A percentile compares a stretch with the other conserved stretches of the same genome.
Evolutionary conservation across 441 rosid genomes (phyloP).

Genomic region (Kokia cookei): DNA sequence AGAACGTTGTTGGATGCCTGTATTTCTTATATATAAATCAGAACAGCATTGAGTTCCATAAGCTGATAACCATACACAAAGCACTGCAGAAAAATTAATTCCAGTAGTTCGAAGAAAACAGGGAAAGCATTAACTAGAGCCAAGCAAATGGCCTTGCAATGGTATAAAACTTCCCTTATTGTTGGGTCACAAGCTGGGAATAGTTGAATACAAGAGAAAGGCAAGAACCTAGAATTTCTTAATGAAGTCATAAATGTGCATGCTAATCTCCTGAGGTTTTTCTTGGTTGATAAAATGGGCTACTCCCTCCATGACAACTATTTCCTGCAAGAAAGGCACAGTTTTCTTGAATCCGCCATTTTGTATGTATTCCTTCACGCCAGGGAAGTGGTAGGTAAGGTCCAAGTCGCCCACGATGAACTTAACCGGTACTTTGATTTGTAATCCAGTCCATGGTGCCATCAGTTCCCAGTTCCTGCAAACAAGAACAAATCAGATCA

Average conservation of each 20-base stretch:
- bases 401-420: slow-evolving; percentile 79
- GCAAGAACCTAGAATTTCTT: slow-evolving; percentile 41
- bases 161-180: neutral
- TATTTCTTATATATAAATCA: neutral
- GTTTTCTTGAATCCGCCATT: slow-evolving; percentile 51
- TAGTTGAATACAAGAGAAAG: neutral
- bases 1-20: neutral
- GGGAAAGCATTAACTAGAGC: neutral
- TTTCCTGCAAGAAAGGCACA: slow-evolving; percentile 70
- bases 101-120: neutral
- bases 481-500: neutral
- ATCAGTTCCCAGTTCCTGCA: slow-evolving; percentile 63
- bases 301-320: slow-evolving; percentile 76
- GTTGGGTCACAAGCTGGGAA: neutral
- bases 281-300: slow-evolving; percentile 70
- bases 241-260: slow-evolving; percentile 64
- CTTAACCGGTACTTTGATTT: slow-evolving; percentile 70
- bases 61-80: neutral
- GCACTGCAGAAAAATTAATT: neutral
- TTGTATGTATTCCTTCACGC: slow-evolving; percentile 56
- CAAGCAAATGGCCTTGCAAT: neutral
- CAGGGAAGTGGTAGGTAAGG: slow-evolving; percentile 44
- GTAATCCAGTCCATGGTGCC: slow-evolving; percentile 3
- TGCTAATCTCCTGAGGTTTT: slow-evolving; percentile 59
- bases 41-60: neutral